Evolutionary conservation across 148 eudicot species (phyloP).

Genomic region (Chenopodium suecicum): DNA sequence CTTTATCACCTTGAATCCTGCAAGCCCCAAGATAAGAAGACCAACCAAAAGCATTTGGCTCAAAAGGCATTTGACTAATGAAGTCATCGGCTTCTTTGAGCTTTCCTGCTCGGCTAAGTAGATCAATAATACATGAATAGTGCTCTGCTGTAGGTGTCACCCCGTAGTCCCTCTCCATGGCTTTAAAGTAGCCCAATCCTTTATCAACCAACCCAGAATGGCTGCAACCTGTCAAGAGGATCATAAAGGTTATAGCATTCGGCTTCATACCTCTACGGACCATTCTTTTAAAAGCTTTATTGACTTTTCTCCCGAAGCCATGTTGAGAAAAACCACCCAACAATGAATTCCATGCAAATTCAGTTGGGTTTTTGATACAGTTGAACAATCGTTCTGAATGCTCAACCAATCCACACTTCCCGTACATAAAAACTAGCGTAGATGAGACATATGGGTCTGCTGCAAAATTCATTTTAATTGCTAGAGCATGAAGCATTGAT

Average conservation of each 20-base stretch:
- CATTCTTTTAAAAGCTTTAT: conserved; percentile 33
- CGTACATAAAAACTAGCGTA: conserved; percentile 48
- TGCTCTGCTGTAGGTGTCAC: conserved; percentile 43
- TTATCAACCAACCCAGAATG: conserved; percentile 50
- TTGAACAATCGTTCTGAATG: conserved; percentile 31
- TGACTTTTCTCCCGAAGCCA: conserved; percentile 40
- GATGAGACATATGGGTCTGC: conserved; percentile 39
- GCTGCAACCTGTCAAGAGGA: conserved; percentile 54
- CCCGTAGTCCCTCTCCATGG: conserved; percentile 35
- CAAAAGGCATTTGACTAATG: conserved; percentile 50
- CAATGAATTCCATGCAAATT: conserved; percentile 40
- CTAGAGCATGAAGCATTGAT: conserved; percentile 46
- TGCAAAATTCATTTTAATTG: conserved; percentile 30
- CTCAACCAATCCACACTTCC: conserved; percentile 49
- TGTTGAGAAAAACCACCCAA: conserved; percentile 44
- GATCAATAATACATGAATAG: conserved; percentile 53
- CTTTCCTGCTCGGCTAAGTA: conserved; percentile 56
- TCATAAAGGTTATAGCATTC: conserved; percentile 42
- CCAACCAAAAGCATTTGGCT: conserved; percentile 56
- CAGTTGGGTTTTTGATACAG: conserved; percentile 24
- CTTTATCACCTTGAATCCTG: conserved; percentile 35
- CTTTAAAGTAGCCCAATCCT: conserved; percentile 44
- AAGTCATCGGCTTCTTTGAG: conserved; percentile 46
- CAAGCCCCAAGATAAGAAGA: conserved; percentile 56
- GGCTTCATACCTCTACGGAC: conserved; percentile 33